Evolutionary conservation across 2,329 filamentous ascomycete species (phyloP), one percentile per base, ranked within the genome.

Genomic region (Aaosphaeria arxii): DNA sequence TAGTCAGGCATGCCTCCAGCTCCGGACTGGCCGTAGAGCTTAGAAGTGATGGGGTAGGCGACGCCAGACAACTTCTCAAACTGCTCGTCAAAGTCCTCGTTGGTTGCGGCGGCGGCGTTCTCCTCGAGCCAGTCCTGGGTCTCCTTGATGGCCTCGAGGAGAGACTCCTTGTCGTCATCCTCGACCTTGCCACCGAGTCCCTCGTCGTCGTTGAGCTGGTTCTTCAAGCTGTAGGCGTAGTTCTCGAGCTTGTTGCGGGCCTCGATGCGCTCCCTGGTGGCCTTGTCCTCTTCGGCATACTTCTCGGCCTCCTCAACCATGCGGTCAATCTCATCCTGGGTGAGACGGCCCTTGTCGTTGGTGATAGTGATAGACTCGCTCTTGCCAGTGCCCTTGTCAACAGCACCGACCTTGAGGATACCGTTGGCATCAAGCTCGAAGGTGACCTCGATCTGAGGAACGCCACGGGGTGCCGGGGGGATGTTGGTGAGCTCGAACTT

Each of bases 281-380:
- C 91, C 85, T 97, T 97, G 81, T 99, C 94, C 78, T 97, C 94
- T 75, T 99, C 94, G 70, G 94, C 94, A 73, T 91, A 97, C 79
- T 96, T 89, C 85, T 97, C 94, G 53, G 94, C 94, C 78, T 99
- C 94, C 62, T 87, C 86, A 57, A 99, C 91, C 94, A 99, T 99
- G 75, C 94, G 94, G 75, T 97, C 92, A 64, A 99, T 99, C 76
- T 99, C 94, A 63, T 99, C 94, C 68, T 88, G 87, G 64, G 88
- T 91, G 45, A 99, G 87, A 73, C 94, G 92, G 61, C 94, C 94
- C 86, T 97, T 97, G 79, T 99, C 94, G 79, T 99, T 97, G 78
- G 88, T 97, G 72, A 99, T 99, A 64, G 94, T 97, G 74, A 99
- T 97, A 56, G 88, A 91, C 82, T 99, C 91, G 55, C 83, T 85